These are phyloP conservation scores for Oemleria cerasiformis DNA, from an alignment of 306 rosid genomes.

Conservation along the genomic window DNA sequence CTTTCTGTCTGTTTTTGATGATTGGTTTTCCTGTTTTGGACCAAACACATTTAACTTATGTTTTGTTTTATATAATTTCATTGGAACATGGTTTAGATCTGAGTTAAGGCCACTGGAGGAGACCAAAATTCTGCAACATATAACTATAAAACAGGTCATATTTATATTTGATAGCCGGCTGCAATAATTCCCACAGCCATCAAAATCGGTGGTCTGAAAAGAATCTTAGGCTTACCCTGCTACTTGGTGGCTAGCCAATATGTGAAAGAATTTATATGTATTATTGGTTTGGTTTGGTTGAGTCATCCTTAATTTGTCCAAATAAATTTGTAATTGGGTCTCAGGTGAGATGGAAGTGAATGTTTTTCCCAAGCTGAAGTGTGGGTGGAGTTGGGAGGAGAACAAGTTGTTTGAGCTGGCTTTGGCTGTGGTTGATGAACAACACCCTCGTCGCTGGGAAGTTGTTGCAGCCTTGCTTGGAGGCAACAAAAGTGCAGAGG, in stretches of 20 bases:
- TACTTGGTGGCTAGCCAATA: neutral
- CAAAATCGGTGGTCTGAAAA: constrained; percentile 5
- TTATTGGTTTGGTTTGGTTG: constrained; percentile 9
- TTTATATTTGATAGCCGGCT: too few relatives aligned
- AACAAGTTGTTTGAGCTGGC: constrained; percentile 81
- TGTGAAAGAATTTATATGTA: too few relatives aligned
- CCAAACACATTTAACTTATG: constrained; percentile 14
- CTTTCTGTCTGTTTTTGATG: constrained; percentile 31
- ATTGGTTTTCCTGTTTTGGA: constrained; percentile 40
- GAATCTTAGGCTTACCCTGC: neutral
- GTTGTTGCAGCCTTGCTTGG: constrained; percentile 66
- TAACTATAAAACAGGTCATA: neutral
- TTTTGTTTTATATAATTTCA: neutral
- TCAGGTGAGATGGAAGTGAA: constrained; percentile 31
- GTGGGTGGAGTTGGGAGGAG: constrained; percentile 88
- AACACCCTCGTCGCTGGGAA: constrained; percentile 67
- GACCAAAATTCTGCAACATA: too few relatives aligned
- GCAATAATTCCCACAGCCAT: constrained; percentile 2
- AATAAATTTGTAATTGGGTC: neutral
- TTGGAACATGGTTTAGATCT: constrained; percentile 19
- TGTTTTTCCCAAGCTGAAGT: constrained; percentile 29
- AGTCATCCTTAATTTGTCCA: constrained; percentile 14
- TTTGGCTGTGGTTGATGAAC: constrained; percentile 65
- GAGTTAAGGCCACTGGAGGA: neutral
- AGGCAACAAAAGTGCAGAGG: constrained; percentile 71